Conservation (phyloP, 352 stramenopile genomes). For the Peronospora tabacina region DNA sequence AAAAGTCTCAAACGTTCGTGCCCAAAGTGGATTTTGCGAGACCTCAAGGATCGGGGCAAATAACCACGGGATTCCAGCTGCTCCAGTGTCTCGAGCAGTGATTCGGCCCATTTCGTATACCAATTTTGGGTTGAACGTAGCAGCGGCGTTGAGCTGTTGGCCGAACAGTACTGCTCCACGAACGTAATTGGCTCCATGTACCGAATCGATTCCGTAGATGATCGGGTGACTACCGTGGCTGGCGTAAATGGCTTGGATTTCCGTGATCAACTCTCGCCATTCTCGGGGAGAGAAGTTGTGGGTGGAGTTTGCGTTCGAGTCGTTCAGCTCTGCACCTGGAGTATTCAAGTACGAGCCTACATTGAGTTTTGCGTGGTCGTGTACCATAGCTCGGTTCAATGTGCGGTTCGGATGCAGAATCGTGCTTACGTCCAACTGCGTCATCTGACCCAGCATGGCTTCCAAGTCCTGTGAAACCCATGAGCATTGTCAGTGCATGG, state of each 20-base stretch:
- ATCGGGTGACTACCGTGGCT: constrained; percentile 49
- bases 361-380: constrained; percentile 64
- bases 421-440: constrained; percentile 83
- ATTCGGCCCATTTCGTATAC: constrained; percentile 61
- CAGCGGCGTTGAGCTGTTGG: constrained; percentile 84
- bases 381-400: constrained; percentile 53
- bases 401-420: constrained; percentile 60
- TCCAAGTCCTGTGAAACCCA: constrained; percentile 21
- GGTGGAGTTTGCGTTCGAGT: constrained; percentile 21
- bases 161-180: constrained; percentile 71
- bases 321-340: constrained; percentile 27
- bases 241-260: constrained; percentile 74
- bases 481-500: not conserved
- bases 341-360: constrained; percentile 89
- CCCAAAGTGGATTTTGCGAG: constrained; percentile 82
- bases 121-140: constrained; percentile 83
- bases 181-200: constrained; percentile 89
- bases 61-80: constrained; percentile 85
- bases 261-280: constrained; percentile 61
- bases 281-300: constrained; percentile 53
- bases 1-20: constrained; percentile 90
- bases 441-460: constrained; percentile 85
- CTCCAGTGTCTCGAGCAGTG: constrained; percentile 76
- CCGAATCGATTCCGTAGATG: constrained; percentile 86
- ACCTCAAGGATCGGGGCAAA: constrained; percentile 88